Evolutionary conservation across 108 stramenopile species (phyloP).

Genomic region (Discostella stelligeroides): DNA sequence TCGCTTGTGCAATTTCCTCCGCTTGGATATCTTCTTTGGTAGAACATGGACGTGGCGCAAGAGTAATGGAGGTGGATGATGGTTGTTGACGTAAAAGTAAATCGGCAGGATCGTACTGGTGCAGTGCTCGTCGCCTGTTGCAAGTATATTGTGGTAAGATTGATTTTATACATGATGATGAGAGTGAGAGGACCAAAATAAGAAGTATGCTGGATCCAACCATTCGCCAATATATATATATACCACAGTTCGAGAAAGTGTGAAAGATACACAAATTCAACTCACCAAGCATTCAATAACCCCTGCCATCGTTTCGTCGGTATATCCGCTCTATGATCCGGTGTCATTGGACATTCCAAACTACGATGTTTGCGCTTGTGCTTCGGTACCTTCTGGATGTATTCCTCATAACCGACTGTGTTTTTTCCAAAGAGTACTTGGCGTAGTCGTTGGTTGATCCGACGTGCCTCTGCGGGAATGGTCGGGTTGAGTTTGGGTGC

Average conservation of each 20-base stretch:
- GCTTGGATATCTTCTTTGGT: conserved; percentile 24
- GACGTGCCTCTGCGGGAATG: conserved; percentile 60
- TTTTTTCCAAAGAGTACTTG: conserved; percentile 82
- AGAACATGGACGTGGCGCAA: conserved; percentile 35
- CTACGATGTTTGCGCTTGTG: conserved; percentile 56
- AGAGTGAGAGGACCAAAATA: no score
- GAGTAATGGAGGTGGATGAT: conserved; percentile 11
- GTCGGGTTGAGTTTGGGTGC: conserved; percentile 56
- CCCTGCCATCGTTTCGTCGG: conserved; percentile 82
- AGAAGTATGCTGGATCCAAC: no score
- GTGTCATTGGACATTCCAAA: conserved; percentile 76
- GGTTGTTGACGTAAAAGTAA: conserved; percentile 16
- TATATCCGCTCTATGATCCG: conserved; percentile 75
- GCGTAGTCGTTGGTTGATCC: conserved; percentile 65
- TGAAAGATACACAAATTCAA: no score
- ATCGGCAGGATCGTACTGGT: conserved; percentile 80
- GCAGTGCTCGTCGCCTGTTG: conserved; percentile 62
- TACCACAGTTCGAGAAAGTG: no score
- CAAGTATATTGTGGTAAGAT: no score
- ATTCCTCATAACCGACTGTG: conserved; percentile 80
- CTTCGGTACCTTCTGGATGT: conserved; percentile 62
- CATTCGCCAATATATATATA: no score
- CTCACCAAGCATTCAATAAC: conserved; percentile 78
- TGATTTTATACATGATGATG: no score
- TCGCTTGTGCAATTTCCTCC: conserved; percentile 45